Percentiles rank a stretch among this genome's conserved stretches.
Conservation (phyloP, 495 filamentous ascomycete species). For the Emericellopsis terricola region DNA sequence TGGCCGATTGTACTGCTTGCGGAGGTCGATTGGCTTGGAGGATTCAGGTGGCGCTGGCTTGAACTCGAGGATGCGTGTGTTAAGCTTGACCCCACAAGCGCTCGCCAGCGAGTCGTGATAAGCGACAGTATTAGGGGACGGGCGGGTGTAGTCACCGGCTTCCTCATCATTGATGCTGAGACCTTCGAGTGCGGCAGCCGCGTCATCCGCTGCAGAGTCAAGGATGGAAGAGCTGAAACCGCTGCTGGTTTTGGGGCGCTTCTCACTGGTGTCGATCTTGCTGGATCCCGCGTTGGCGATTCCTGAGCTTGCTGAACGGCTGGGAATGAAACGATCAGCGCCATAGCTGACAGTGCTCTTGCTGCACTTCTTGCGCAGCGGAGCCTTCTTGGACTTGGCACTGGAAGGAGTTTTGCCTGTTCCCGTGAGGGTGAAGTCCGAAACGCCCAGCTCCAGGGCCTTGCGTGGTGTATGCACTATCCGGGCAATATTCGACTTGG, state of each 20-base stretch:
- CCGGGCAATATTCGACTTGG: slow-evolving; percentile 88
- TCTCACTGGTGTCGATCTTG: slow-evolving; percentile 52
- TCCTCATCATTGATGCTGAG: slow-evolving; percentile 41
- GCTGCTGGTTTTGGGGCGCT: slow-evolving; percentile 45
- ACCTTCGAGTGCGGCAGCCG: slow-evolving; percentile 58
- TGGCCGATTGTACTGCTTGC: slow-evolving; percentile 94
- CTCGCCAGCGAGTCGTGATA: slow-evolving; percentile 85
- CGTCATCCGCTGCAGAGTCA: slow-evolving; percentile 46
- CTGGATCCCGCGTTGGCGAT: slow-evolving; percentile 62
- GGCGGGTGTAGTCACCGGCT: slow-evolving; percentile 42
- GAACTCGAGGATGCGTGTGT: slow-evolving; percentile 93
- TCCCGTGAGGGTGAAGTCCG: slow-evolving; percentile 79
- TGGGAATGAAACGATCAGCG: slow-evolving; percentile 94
- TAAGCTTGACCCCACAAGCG: slow-evolving; percentile 83
- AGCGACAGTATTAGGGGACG: slow-evolving; percentile 69
- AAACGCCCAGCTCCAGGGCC: slow-evolving; percentile 79
- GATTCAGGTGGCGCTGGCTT: slow-evolving; percentile 95
- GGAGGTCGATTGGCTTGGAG: slow-evolving; percentile 91
- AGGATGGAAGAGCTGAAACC: slow-evolving; percentile 33
- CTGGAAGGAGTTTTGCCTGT: slow-evolving; percentile 61
- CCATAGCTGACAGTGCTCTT: slow-evolving; percentile 74
- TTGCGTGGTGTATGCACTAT: slow-evolving; percentile 44
- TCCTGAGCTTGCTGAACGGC: slow-evolving; percentile 73
- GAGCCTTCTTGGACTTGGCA: slow-evolving; percentile 41
- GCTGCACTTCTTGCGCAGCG: slow-evolving; percentile 42